Evolutionary conservation across 257 asterid genomes (phyloP), one percentile per base, ranked within the genome.

Genomic region (Hygrophila difformis): DNA sequence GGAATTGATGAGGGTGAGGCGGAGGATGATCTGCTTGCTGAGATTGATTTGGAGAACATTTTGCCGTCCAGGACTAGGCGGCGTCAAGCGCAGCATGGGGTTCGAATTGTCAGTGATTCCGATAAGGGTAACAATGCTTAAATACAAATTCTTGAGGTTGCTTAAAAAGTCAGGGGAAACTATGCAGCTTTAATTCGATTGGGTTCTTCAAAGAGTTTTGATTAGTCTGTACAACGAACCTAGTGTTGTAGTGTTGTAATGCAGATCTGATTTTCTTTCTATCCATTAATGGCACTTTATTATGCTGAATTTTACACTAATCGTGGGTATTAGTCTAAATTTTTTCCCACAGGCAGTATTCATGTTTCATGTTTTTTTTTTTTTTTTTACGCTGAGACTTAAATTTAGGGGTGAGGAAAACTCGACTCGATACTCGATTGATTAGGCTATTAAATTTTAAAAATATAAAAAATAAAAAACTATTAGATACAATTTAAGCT

Each of bases 31-130:
- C 75, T 68, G 8, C 80, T 75, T 16, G 67, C 68, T 5, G 82
- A 75, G 66, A 66, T 75, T 64, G 78, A 75, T 55, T 61, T 75
- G 71, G 70, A 59, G 55, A 75, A 75, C 71, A 75, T 75, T 51
- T 57, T 75, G 71, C 79, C 83, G 12, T 71, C 76, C 31, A 70
- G 79, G 66, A 75, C 83, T 33, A 62, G 83, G 66, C 63, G 49
- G 57, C 41, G 66, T 38, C 40, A 26, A 33, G 47, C 14, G 48
- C 71, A 51, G 8, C 29, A 61, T 6, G 76, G 76, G 1, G 56
- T 67, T 14, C 67, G 51, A 13, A 57, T 70, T 39, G 24, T 29
- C 49, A 24, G 44, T n/a, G 66, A 53, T 55, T 23, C 58, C 18
- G 46, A 24, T 44, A 63, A 63, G 70, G 72, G 63, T 57, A 62